Evolutionary conservation across 1,139 yeast genomes (phyloP).

Genomic region (Candida dubliniensis): DNA sequence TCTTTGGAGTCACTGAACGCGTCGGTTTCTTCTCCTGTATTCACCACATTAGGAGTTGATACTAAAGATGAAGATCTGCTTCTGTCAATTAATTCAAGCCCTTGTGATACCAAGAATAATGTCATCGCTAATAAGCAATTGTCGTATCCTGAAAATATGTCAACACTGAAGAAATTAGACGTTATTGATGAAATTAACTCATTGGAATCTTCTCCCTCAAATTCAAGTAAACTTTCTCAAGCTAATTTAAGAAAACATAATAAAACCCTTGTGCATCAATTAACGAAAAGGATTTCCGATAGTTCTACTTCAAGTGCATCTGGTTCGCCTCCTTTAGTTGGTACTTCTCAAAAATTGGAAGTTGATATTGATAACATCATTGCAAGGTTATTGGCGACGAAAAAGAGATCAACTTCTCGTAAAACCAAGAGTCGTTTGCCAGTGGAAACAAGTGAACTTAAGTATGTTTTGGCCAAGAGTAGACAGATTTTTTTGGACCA

Average conservation of each 20-base stretch:
- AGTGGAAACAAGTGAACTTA: constrained; percentile 55
- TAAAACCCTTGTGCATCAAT: constrained; percentile 3
- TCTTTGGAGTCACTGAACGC: constrained; percentile 37
- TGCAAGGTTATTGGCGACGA: constrained; percentile 50
- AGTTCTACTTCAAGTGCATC: constrained; percentile 22
- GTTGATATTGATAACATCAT: constrained; percentile 57
- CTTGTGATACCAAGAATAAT: constrained; percentile 4
- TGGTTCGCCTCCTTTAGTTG: constrained; percentile 29
- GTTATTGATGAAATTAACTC: constrained; percentile 42
- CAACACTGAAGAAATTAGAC: constrained; percentile 29
- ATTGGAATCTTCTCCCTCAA: constrained; percentile 38
- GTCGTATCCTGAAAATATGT: constrained; percentile 9
- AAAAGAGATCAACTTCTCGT: constrained; percentile 22
- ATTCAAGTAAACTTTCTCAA: constrained; percentile 19
- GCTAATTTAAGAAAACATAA: constrained; percentile 14
- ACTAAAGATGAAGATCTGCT: constrained; percentile 42
- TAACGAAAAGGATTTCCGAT: constrained; percentile 10
- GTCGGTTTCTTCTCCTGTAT: constrained; percentile 34
- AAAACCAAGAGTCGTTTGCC: constrained; percentile 44
- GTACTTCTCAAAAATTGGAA: constrained; percentile 20
- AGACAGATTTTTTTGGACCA: constrained; percentile 86
- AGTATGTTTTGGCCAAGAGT: constrained; percentile 63
- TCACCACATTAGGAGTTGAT: constrained; percentile 27
- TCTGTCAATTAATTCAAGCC: constrained; percentile 34
- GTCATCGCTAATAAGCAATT: not conserved